Evolutionary conservation across 1,284 basidiomycete genomes (phyloP).

Genomic region (Paramarasmius palmivorus): DNA sequence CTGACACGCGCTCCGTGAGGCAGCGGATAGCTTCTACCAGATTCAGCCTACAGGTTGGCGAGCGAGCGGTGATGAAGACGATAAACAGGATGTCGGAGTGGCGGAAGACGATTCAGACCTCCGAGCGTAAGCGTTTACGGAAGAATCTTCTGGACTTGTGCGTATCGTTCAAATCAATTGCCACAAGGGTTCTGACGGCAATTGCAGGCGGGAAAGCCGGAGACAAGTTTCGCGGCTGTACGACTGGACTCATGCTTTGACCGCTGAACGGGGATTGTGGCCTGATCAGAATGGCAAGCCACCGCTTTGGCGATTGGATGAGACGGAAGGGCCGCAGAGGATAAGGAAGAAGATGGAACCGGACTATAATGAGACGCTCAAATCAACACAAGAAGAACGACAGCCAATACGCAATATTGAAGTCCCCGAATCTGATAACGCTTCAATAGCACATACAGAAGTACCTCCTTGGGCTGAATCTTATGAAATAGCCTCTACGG

Average conservation of each 20-base stretch:
- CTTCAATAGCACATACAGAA: constrained; percentile 62
- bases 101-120: constrained; percentile 62
- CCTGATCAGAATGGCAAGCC: constrained; percentile 45
- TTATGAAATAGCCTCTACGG: constrained; percentile 70
- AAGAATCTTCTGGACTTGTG: constrained; percentile 76
- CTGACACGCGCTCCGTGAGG: constrained; percentile 48
- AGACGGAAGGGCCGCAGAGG: constrained; percentile 86
- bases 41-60: constrained; percentile 62
- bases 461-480: constrained; percentile 80
- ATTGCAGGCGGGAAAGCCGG: constrained; percentile 64
- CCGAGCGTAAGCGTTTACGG: constrained; percentile 69
- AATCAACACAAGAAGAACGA: constrained; percentile 50
- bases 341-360: constrained; percentile 80
- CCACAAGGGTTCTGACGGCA: constrained; percentile 2
- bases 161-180: constrained; percentile 1
- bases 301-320: constrained; percentile 76
- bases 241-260: constrained; percentile 58
- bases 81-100: constrained; percentile 66
- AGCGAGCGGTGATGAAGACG: constrained; percentile 61
- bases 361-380: constrained; percentile 48
- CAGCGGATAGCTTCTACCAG: constrained; percentile 54
- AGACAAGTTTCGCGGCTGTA: constrained; percentile 63
- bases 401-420: constrained; percentile 57
- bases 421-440: constrained; percentile 57
- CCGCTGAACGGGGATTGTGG: constrained; percentile 82